Percentiles rank a stretch among this genome's conserved stretches.
Evolutionary conservation across 1,139 yeast species (phyloP).

Genomic region (Wickerhamiella infanticola): DNA sequence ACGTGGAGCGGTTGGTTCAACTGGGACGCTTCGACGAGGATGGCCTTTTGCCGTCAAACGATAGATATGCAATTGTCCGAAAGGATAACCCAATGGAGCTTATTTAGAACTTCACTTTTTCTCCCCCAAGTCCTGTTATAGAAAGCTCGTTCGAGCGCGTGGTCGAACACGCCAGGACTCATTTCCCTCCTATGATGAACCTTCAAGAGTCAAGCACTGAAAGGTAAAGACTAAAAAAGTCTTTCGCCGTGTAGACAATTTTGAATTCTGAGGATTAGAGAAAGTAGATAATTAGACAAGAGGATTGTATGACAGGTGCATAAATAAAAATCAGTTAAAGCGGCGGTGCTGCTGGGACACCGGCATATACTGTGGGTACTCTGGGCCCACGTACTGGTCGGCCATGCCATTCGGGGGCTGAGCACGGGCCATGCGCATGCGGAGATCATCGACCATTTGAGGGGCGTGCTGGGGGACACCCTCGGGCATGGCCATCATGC

Average conservation of each 20-base stretch:
- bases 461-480: background rate
- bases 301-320: background rate
- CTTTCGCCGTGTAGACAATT: constrained; percentile 4
- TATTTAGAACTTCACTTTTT: constrained; percentile 15
- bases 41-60: constrained; percentile 14
- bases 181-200: constrained; percentile 15
- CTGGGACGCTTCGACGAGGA: constrained; percentile 9
- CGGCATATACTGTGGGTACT: constrained; percentile 5
- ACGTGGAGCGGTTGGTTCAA: constrained; percentile 5
- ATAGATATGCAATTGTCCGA: constrained; percentile 19
- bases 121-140: background rate
- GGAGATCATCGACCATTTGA: background rate
- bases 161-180: constrained; percentile 18
- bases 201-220: constrained; percentile 23
- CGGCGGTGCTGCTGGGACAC: constrained; percentile 10
- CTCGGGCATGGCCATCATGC: constrained; percentile 1
- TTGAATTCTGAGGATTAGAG: constrained; percentile 1
- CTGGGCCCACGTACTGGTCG: constrained; percentile 1
- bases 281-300: background rate
- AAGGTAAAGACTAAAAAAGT: constrained; percentile 3
- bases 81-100: constrained; percentile 21
- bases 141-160: constrained; percentile 10
- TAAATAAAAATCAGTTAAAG: constrained; percentile 2
- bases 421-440: background rate
- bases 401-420: background rate